These are phyloP conservation scores for Pichia sp. DNA, from an alignment of 1,139 yeast genomes.

Conservation along the genomic window DNA sequence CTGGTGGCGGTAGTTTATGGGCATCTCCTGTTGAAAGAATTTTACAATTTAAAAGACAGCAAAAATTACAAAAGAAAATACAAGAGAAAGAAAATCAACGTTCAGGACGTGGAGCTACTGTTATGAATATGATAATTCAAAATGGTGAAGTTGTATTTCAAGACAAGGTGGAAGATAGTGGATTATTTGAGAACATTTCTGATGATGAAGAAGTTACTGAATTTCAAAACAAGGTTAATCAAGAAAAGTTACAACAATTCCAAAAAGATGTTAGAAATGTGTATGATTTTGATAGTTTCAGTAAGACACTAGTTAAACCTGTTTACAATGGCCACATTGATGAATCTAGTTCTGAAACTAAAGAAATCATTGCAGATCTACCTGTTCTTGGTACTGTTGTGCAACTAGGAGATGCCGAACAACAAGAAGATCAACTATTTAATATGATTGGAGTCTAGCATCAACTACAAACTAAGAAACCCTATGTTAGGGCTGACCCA, in stretches of 20 bases:
- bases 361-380: conserved; percentile 1
- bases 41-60: conserved; percentile 71
- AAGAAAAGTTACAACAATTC: conserved; percentile 28
- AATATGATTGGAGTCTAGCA: conserved; percentile 23
- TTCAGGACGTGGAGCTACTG: conserved; percentile 66
- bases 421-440: conserved; percentile 25
- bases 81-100: conserved; percentile 54
- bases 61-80: conserved; percentile 58
- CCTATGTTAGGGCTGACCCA: too few relatives aligned
- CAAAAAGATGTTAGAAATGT: conserved; percentile 32
- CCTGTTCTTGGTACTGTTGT: conserved; percentile 21
- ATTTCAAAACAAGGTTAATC: conserved; percentile 31
- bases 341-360: neutral
- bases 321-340: conserved; percentile 28
- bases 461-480: neutral
- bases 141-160: conserved; percentile 67
- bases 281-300: conserved; percentile 58
- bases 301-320: conserved; percentile 46
- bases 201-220: conserved; percentile 35
- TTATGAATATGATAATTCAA: conserved; percentile 68
- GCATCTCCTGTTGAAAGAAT: conserved; percentile 87
- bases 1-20: conserved; percentile 58
- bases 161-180: conserved; percentile 21
- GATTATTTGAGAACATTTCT: conserved; percentile 30
- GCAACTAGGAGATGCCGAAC: conserved; percentile 26